Evolutionary conservation across 768 basidiomycete species (phyloP).

Genomic region (Leccinum subgranulosum): DNA sequence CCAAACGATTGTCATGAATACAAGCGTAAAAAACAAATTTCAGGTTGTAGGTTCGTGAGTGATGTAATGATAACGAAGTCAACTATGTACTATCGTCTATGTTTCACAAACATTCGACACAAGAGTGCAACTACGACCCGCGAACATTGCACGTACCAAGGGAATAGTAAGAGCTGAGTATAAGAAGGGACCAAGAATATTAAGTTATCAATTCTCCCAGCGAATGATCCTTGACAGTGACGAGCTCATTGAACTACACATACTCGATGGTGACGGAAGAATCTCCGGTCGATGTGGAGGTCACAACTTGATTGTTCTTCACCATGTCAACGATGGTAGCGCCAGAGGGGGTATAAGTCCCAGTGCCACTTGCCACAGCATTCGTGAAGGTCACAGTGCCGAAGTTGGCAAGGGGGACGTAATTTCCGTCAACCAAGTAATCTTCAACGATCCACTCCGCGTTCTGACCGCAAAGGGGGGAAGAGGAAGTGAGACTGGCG

Average conservation of each 20-base stretch:
- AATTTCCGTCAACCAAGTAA: neutral
- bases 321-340: neutral
- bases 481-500: neutral
- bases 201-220: neutral
- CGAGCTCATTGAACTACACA: neutral
- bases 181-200: neutral
- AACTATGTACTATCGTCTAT: neutral
- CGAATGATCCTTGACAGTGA: too few species aligned
- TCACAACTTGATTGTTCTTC: constrained; percentile 4
- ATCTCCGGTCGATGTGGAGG: neutral
- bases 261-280: constrained; percentile 1
- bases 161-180: neutral
- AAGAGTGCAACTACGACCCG: neutral
- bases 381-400: constrained; percentile 2
- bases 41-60: neutral
- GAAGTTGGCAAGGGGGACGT: constrained; percentile 5
- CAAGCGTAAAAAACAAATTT: neutral
- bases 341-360: neutral
- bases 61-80: neutral
- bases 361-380: neutral
- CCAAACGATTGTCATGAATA: neutral
- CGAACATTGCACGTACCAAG: neutral
- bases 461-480: constrained; percentile 1
- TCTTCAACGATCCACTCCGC: constrained; percentile 16
- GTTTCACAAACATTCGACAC: neutral